Evolutionary conservation across 768 basidiomycete genomes (phyloP).

Genomic region (Lentinula raphanica): DNA sequence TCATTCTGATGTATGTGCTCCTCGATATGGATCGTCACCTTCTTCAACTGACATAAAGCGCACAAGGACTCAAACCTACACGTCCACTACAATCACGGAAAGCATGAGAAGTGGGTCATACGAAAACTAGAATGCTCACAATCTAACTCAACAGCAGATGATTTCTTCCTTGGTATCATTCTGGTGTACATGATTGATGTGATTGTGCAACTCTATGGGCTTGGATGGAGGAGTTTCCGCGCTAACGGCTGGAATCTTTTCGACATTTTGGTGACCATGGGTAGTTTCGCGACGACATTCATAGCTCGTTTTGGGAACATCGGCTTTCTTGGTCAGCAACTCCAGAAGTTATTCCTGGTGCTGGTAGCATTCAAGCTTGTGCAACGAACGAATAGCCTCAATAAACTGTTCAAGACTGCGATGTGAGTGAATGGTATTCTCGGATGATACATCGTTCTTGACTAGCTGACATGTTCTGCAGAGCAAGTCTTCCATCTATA

Average conservation of each 20-base stretch:
- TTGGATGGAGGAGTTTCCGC: conserved; percentile 81
- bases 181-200: conserved; percentile 75
- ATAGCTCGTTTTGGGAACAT: conserved; percentile 49
- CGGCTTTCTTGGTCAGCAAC: conserved; percentile 53
- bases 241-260: conserved; percentile 94
- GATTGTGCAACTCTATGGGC: conserved; percentile 69
- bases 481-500: conserved; percentile 83
- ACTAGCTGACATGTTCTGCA: conserved; percentile 22
- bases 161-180: conserved; percentile 69
- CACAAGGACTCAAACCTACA: conserved; percentile 75
- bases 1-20: conserved; percentile 68
- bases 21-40: not conserved
- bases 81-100: conserved; percentile 43
- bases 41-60: not conserved
- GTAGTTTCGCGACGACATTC: conserved; percentile 80
- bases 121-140: not conserved
- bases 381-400: conserved; percentile 79
- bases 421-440: conserved; percentile 53
- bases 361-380: conserved; percentile 93
- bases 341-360: conserved; percentile 90
- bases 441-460: not conserved
- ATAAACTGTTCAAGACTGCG: conserved; percentile 95
- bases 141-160: not conserved
- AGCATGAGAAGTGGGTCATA: conserved; percentile 51
- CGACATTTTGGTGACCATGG: conserved; percentile 73